Base-by-base conservation (phyloP, 23 red algal species). In the Gracilaria domingensis region DNA sequence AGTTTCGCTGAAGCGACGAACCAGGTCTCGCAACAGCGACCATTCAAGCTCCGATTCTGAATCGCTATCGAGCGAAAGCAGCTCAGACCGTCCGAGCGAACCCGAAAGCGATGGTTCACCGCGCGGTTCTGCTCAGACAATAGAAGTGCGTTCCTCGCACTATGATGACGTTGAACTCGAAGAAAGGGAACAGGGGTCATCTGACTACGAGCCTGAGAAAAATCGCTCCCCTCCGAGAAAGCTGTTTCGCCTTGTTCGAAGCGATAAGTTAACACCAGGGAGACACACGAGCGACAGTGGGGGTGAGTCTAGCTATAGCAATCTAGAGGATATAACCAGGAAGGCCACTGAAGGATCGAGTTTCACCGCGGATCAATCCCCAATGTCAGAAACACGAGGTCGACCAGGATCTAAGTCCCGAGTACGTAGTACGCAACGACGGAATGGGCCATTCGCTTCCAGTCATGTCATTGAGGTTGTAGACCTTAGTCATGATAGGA, bases 181-280 rank as follows among this genome's bases (percentile, higher is more conserved):
- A 36, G 64, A 5, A 32, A 12, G 1, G 1, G 32, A 13, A 18
- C 30, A 8, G 8, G 33, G 12, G 0, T 34, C 64, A 37, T 36
- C 30, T 69, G 64, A 37, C 7, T 69, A 69, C 13, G 64, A 69
- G 64, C 17, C 64, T 9, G 32, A 69, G 64, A 18, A 69, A 12
- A 20, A 36, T 69, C 4, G 64, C 33, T 69, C 64, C 38, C 64
- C 64, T 36, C 32, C 64, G 32, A 69, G 18, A 69, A 36, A 30
- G 4, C 32, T 69, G 13, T 37, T 69, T 9, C 64, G 64, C 64
- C 64, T 69, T 69, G 64, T 69, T 69, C 64, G 64, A 69, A 37
- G 33, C 32, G 64, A 69, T 37, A 69, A 37, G 33, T 20, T 69
- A 20, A 32, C 4, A 36, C 26, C 64, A 37, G 32, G 32, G 20